A percentile compares a stretch with the other conserved stretches of the same genome.
Conservation (phyloP, 2,329 filamentous ascomycete species). For the Colletotrichum sp. region DNA sequence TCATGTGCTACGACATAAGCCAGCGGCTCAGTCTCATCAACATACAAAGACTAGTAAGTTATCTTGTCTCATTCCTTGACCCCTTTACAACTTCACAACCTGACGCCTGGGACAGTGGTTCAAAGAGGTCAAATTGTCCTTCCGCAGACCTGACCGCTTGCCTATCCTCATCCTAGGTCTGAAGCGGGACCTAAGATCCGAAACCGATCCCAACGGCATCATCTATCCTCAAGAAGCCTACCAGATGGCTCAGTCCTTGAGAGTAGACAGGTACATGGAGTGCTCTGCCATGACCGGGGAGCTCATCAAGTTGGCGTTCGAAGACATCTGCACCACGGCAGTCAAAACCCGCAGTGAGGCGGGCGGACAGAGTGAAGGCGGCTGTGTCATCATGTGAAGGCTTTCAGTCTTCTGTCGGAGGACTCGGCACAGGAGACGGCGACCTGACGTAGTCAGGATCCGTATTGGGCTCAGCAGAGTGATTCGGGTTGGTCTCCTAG, state of each 20-base stretch:
- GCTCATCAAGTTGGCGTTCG: conserved; percentile 60
- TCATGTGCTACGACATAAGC: conserved; percentile 68
- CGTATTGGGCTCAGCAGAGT: neutral
- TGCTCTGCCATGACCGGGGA: conserved; percentile 67
- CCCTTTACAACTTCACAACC: neutral
- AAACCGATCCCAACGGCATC: conserved; percentile 62
- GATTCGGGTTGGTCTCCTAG: neutral
- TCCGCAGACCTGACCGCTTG: conserved; percentile 50
- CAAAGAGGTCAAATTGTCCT: conserved; percentile 55
- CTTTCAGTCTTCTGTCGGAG: neutral
- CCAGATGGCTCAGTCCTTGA: conserved; percentile 59
- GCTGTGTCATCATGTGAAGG: conserved; percentile 55
- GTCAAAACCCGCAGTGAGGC: conserved; percentile 48
- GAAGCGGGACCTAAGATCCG: conserved; percentile 64
- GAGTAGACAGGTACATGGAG: conserved; percentile 68
- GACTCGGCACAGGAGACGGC: neutral
- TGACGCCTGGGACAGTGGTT: conserved; percentile 54
- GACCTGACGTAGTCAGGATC: neutral
- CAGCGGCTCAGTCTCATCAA: conserved; percentile 62
- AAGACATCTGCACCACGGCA: conserved; percentile 65
- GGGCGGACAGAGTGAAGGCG: conserved; percentile 60
- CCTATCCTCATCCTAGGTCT: conserved; percentile 64
- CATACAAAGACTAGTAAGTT: conserved; percentile 59
- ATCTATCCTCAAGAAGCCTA: conserved; percentile 68
- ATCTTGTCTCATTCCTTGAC: neutral